Conservation (phyloP, 2,329 filamentous ascomycete species). For the Aspergillus pseudotamarii region DNA sequence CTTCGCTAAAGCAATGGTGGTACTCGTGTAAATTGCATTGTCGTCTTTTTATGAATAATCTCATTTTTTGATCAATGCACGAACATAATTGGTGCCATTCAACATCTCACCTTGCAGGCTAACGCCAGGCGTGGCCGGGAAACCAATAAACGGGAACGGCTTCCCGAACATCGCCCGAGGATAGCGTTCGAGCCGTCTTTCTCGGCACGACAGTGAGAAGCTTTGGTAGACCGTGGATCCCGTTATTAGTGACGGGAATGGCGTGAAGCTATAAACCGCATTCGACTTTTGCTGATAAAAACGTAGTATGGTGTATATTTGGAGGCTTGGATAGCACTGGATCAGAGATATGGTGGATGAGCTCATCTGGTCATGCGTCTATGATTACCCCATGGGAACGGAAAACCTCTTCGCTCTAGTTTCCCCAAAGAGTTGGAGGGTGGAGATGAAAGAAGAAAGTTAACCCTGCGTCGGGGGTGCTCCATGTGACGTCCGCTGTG, state of each 20-base stretch:
- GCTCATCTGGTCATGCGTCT: not conserved
- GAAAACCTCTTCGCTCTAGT: slow-evolving; percentile 10
- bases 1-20: slow-evolving; percentile 8
- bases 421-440: slow-evolving; percentile 5
- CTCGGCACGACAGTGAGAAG: slow-evolving; percentile 2
- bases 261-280: slow-evolving; percentile 3
- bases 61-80: not conserved
- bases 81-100: slow-evolving; percentile 8
- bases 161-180: slow-evolving; percentile 13
- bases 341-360: not conserved
- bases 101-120: slow-evolving; percentile 11
- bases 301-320: not conserved
- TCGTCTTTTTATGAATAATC: not conserved
- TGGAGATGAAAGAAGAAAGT: slow-evolving; percentile 6
- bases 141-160: slow-evolving; percentile 11
- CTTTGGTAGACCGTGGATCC: slow-evolving; percentile 8
- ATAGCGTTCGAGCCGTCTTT: not conserved
- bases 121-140: slow-evolving; percentile 14
- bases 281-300: not conserved
- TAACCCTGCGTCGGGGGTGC: slow-evolving; percentile 4
- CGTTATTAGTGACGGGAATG: slow-evolving; percentile 7
- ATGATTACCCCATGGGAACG: slow-evolving; percentile 10
- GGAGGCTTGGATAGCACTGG: not conserved
- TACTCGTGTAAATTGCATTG: slow-evolving; percentile 1
- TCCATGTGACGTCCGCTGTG: slow-evolving; percentile 7